Evolutionary conservation across 1,284 basidiomycete genomes (phyloP).

Genomic region (Fomitopsis palustris): DNA sequence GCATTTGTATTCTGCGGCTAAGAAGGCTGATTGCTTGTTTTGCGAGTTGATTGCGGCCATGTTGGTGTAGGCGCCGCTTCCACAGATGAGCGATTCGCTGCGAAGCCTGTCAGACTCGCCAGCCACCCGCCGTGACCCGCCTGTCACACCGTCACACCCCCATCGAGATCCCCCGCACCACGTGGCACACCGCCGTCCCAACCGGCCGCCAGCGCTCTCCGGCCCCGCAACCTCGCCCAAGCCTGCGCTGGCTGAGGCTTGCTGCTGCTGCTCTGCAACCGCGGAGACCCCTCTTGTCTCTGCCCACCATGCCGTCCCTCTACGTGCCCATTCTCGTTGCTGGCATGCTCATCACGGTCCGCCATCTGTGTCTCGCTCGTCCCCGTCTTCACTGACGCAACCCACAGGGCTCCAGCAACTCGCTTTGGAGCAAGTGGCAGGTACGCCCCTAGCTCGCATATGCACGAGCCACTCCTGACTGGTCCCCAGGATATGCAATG

Average conservation of each 20-base stretch:
- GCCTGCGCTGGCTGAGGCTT: not conserved
- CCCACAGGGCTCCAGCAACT: conserved; percentile 70
- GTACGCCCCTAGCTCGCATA: conserved; percentile 26
- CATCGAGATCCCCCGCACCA: not conserved
- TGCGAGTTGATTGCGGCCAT: conserved; percentile 7
- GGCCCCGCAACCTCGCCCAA: not conserved
- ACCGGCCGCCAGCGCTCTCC: not conserved
- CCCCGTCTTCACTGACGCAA: conserved; percentile 14
- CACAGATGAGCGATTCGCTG: not conserved
- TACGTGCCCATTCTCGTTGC: conserved; percentile 54
- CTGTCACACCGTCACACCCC: conserved; percentile 3
- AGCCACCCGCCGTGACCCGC: conserved; percentile 1
- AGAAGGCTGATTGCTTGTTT: conserved; percentile 8
- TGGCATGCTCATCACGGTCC: conserved; percentile 79
- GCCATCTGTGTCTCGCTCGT: not conserved
- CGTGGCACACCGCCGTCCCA: not conserved
- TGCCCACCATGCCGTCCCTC: conserved; percentile 31
- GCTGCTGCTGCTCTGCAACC: conserved; percentile 11
- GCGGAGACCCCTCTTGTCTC: conserved; percentile 25
- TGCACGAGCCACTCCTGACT: conserved; percentile 12
- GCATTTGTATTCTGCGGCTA: conserved; percentile 13
- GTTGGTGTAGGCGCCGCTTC: not conserved
- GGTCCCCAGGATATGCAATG: conserved; percentile 84
- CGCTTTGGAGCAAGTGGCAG: conserved; percentile 81
- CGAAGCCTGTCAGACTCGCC: not conserved